Evolutionary conservation across 164 flowering plant genomes (phyloP).

Genomic region (Liquidambar formosana): DNA sequence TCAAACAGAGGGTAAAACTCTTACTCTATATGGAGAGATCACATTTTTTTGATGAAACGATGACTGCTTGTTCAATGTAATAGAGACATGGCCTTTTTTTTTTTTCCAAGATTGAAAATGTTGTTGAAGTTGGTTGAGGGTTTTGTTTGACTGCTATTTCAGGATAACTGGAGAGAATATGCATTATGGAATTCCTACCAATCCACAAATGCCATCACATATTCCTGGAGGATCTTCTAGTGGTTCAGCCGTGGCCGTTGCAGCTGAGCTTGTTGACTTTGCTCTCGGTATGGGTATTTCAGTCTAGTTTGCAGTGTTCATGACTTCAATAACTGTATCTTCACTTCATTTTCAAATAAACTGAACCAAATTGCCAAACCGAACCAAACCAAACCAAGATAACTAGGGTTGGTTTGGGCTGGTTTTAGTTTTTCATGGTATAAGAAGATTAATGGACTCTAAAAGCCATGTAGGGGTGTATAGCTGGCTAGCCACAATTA

Average conservation of each 20-base stretch:
- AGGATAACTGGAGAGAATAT: constrained; percentile 85
- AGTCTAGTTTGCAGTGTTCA: background rate
- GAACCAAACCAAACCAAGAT: too few relatives aligned
- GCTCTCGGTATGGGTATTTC: constrained; percentile 63
- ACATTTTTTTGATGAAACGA: too few relatives aligned
- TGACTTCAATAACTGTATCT: background rate
- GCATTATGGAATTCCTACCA: constrained; percentile 85
- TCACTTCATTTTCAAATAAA: background rate
- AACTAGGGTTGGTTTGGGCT: too few relatives aligned
- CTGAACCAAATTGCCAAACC: too few relatives aligned
- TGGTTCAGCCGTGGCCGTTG: constrained; percentile 98
- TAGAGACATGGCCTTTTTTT: too few relatives aligned
- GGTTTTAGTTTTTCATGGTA: too few relatives aligned
- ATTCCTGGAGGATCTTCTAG: constrained; percentile 97
- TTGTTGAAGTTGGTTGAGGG: background rate
- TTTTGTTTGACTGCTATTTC: constrained; percentile 12
- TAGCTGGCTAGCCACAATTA: too few relatives aligned
- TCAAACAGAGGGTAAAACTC: too few relatives aligned
- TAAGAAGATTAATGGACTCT: too few relatives aligned
- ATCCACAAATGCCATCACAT: constrained; percentile 65
- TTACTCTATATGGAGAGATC: too few relatives aligned
- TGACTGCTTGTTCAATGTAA: too few relatives aligned
- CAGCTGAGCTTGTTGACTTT: constrained; percentile 89
- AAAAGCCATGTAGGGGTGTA: too few relatives aligned
- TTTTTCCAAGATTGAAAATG: background rate